Evolutionary conservation across 1,139 yeast genomes (phyloP).

Genomic region (Yamadazyma diddensiae): DNA sequence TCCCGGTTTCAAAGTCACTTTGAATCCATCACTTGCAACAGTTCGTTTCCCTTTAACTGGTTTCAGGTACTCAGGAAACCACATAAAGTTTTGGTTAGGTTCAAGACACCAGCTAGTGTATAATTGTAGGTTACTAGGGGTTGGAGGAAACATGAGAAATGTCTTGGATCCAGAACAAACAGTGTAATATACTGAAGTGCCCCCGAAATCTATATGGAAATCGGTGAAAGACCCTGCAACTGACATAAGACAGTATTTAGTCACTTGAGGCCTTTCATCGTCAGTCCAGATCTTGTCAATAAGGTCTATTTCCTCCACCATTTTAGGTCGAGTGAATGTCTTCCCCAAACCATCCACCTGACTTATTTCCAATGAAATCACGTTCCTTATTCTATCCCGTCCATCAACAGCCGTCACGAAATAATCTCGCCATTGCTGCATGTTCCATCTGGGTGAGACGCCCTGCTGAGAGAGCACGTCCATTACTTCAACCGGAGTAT

Average conservation of each 20-base stretch:
- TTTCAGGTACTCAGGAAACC: constrained; percentile 57
- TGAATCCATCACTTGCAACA: constrained; percentile 49
- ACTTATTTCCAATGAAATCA: constrained; percentile 77
- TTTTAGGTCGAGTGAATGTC: constrained; percentile 55
- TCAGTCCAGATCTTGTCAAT: constrained; percentile 64
- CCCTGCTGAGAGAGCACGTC: constrained; percentile 83
- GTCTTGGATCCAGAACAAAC: constrained; percentile 70
- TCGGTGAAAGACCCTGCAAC: constrained; percentile 81
- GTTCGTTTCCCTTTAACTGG: constrained; percentile 21
- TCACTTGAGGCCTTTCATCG: constrained; percentile 60
- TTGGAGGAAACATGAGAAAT: constrained; percentile 79
- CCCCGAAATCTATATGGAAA: constrained; percentile 90
- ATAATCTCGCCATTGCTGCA: constrained; percentile 75
- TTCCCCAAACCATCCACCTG: constrained; percentile 49
- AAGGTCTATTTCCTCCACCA: constrained; percentile 67
- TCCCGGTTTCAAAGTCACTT: constrained; percentile 62
- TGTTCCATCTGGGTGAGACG: constrained; percentile 60
- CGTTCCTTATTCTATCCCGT: constrained; percentile 72
- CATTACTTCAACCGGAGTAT: constrained; percentile 75
- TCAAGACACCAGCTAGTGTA: constrained; percentile 75
- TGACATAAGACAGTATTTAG: constrained; percentile 85
- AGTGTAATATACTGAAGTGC: constrained; percentile 88
- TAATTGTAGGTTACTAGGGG: constrained; percentile 52
- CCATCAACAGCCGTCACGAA: constrained; percentile 43
- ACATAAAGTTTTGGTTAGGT: constrained; percentile 58